phyloP scores from a whole-genome alignment of 345 rosid species.

The Psidium friedrichsthalianum region DNA sequence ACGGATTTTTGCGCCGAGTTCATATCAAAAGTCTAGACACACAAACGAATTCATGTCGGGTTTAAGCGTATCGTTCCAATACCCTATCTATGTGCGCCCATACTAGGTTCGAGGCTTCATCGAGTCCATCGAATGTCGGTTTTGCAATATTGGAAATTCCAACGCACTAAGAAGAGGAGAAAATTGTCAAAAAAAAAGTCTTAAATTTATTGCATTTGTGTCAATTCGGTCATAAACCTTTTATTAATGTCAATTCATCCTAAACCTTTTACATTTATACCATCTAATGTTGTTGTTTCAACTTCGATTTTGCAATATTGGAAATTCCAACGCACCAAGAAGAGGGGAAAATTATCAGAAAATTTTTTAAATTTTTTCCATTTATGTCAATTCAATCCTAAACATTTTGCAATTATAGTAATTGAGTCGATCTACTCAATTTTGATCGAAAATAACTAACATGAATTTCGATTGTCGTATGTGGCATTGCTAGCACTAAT shows the following conservation, averaged over 20 bases:
- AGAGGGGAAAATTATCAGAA: too few relatives aligned
- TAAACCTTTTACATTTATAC: too few relatives aligned
- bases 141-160: background rate
- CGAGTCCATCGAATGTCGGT: background rate
- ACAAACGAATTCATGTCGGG: accelerated
- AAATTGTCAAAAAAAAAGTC: too few relatives aligned
- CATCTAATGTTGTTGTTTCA: background rate
- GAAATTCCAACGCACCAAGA: background rate
- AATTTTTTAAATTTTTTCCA: accelerated
- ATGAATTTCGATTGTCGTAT: accelerated
- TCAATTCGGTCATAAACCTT: too few relatives aligned
- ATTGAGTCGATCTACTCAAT: too few relatives aligned
- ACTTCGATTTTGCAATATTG: background rate
- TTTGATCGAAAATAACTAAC: too few relatives aligned
- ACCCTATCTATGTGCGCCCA: background rate
- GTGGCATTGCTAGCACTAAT: too few relatives aligned
- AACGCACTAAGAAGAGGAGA: background rate
- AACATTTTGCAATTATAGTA: too few relatives aligned
- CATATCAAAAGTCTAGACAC: background rate
- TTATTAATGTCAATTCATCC: too few relatives aligned
- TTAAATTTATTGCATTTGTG: too few relatives aligned
- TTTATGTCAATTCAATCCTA: too few relatives aligned
- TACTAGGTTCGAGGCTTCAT: background rate
- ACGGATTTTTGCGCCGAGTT: background rate
- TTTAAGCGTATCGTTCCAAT: background rate